phyloP scores from a whole-genome alignment of 2,329 filamentous ascomycete species.

The Dissoconium aciculare region DNA sequence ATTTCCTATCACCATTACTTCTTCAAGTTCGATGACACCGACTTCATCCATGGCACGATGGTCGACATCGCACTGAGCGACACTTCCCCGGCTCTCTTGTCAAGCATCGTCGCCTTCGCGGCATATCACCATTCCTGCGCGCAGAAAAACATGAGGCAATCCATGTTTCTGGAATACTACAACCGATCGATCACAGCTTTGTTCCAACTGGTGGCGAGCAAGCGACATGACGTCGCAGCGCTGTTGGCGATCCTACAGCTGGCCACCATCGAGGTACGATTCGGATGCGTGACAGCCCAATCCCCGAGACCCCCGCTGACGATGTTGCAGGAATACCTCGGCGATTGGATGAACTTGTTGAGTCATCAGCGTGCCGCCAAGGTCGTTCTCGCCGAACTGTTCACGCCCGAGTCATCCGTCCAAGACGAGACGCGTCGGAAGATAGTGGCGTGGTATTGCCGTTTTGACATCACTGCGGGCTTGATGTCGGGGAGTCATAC shows the following conservation, averaged over 20 bases:
- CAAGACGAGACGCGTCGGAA: slow-evolving; percentile 55
- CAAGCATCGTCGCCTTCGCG: slow-evolving; percentile 75
- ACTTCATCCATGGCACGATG: slow-evolving; percentile 57
- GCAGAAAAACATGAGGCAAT: slow-evolving; percentile 55
- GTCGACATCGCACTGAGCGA: slow-evolving; percentile 59
- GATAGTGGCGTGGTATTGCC: slow-evolving; percentile 75
- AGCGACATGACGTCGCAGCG: slow-evolving; percentile 57
- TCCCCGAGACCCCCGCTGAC: slow-evolving; percentile 4
- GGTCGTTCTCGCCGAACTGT: slow-evolving; percentile 62
- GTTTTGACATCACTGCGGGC: slow-evolving; percentile 74
- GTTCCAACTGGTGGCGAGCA: slow-evolving; percentile 53
- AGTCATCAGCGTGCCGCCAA: slow-evolving; percentile 84
- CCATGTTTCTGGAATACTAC: slow-evolving; percentile 78
- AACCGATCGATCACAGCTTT: slow-evolving; percentile 72
- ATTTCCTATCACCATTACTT: slow-evolving; percentile 75
- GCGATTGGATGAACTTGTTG: slow-evolving; percentile 88
- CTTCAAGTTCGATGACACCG: slow-evolving; percentile 50
- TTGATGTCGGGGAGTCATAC: slow-evolving; percentile 68
- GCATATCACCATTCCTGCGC: slow-evolving; percentile 70
- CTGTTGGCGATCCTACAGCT: slow-evolving; percentile 80
- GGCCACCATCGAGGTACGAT: slow-evolving; percentile 73
- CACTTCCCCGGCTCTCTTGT: slow-evolving; percentile 54
- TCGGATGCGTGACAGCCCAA: too few species aligned
- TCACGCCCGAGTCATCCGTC: slow-evolving; percentile 60
- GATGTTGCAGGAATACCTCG: slow-evolving; percentile 62